Conservation (phyloP, 257 asterid genomes). For the Solanum sitiens region DNA sequence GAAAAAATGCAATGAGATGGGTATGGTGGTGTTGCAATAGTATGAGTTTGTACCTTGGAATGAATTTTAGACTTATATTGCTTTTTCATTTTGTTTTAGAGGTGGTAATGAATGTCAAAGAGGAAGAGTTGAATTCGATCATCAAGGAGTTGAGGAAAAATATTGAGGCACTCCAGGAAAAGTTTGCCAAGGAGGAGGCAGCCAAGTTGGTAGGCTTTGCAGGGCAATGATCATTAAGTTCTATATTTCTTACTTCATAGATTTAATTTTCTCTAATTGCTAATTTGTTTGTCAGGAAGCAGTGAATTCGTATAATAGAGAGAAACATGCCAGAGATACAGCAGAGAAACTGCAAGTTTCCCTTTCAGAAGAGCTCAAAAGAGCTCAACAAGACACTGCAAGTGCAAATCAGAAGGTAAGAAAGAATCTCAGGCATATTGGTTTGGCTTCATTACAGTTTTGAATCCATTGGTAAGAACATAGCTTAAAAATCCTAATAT, state of each 20-base stretch:
- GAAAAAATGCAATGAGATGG: slow-evolving; percentile 48
- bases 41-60: not conserved
- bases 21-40: slow-evolving; percentile 16
- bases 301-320: slow-evolving; percentile 45
- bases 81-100: slow-evolving; percentile 24
- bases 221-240: not conserved
- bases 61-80: not conserved
- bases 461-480: not conserved
- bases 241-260: not conserved
- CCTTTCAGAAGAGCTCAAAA: slow-evolving; percentile 61
- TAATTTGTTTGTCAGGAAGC: slow-evolving; percentile 45
- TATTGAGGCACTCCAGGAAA: slow-evolving; percentile 55
- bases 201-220: slow-evolving; percentile 53
- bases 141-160: slow-evolving; percentile 66
- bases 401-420: slow-evolving; percentile 56
- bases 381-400: slow-evolving; percentile 54
- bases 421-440: not conserved
- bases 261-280: not conserved
- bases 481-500: not conserved
- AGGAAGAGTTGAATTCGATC: slow-evolving; percentile 65
- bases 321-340: slow-evolving; percentile 51
- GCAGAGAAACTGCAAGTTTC: slow-evolving; percentile 60
- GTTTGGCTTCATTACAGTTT: not conserved
- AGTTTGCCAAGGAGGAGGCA: slow-evolving; percentile 51
- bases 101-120: slow-evolving; percentile 59